Base-by-base conservation (phyloP, 2,329 filamentous ascomycete species). In the Penicillium glabrum region DNA sequence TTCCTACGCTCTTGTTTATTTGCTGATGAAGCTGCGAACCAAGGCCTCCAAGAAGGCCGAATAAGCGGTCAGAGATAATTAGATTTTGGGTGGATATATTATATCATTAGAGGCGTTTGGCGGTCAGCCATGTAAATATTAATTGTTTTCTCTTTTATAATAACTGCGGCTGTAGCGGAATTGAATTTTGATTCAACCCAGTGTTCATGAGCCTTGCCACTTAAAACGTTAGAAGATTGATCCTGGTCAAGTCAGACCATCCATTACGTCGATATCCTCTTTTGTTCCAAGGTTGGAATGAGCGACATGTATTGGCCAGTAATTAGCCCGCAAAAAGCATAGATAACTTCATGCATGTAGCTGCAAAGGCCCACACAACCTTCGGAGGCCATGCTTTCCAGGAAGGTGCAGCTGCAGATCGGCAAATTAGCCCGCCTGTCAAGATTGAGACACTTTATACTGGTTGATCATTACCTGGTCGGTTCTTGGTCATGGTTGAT, bases 1-100 rank as follows among this genome's bases (percentile, higher is more conserved):
- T 56, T 81, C 78, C 1, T 87, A 86, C 53, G 71, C 65, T 6
- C 45, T 78, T 44, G 77, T 79, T 9, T 79, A 71, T 54, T n/a
- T 64, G 48, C 57, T 67, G 43, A 67, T 67, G 65, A 66, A 65
- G 55, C 46, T 67, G 35, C 51, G 65, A 23, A 67, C 65, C 21
- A 67, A 66, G 56, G 51, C 56, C 27, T 62, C 53, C 14, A 67
- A 67, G 60, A 67, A 61, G 52, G 63, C 65, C 19, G 57, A 61
- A 50, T 59, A 23, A 58, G 33, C 3, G 2, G 8, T 21, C 8
- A 21, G 4, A 39, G 11, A 16, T 48, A 19, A 48, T 21, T 33
- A 29, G 23, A 14, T 7, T 43, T 31, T 14, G 29, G 10, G 39
- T 41, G 19, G 11, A 41, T 41, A 41, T 11, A 35, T 23, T 33